Conservation (phyloP, 2,329 filamentous ascomycete species). For the Epichloe glyceriae region DNA sequence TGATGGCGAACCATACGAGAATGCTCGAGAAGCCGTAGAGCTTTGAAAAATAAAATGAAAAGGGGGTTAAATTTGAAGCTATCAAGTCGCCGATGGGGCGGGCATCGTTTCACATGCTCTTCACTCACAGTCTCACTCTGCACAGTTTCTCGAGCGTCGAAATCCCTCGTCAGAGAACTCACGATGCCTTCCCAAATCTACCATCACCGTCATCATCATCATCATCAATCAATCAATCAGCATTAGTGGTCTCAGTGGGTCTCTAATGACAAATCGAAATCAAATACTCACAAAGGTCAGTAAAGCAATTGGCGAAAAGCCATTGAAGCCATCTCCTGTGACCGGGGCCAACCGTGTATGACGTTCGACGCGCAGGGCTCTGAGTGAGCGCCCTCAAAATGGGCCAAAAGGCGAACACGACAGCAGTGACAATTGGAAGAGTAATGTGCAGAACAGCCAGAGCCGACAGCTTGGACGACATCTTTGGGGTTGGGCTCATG, state of each 20-base stretch:
- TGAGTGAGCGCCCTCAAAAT: not conserved
- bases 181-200: conserved; percentile 2
- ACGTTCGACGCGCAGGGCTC: not conserved
- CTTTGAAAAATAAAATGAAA: not conserved
- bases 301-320: not conserved
- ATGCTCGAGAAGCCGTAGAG: conserved; percentile 4
- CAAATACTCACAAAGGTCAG: conserved; percentile 4
- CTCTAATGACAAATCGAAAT: not conserved
- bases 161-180: not conserved
- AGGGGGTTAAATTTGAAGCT: not conserved
- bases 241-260: not conserved
- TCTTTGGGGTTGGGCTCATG: not conserved
- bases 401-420: not conserved
- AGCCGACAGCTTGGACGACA: not conserved
- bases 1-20: conserved; percentile 5
- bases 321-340: not conserved
- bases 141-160: not conserved
- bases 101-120: not conserved
- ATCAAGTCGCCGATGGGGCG: no score
- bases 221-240: not conserved
- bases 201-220: not conserved
- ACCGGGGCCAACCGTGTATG: not conserved
- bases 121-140: not conserved
- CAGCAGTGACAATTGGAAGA: conserved; percentile 1
- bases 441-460: conserved; percentile 3